These are phyloP conservation scores for Cicer judaicum DNA, from an alignment of 306 rosid genomes.

Conservation along the genomic window DNA sequence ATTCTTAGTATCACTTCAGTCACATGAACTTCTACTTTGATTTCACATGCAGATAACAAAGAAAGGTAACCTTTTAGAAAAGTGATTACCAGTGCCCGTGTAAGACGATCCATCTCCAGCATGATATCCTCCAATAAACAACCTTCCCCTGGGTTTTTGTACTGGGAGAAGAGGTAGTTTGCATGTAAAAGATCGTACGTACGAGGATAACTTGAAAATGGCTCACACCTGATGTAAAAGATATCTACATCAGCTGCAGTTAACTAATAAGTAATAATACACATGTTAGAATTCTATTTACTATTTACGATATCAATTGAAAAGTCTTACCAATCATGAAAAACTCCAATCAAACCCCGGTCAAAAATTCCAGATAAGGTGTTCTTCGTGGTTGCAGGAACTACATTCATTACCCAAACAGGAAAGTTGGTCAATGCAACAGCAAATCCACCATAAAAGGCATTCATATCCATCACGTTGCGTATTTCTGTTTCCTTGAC, in stretches of 20 bases:
- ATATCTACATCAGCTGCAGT: slow-evolving; percentile 44
- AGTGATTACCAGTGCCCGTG: slow-evolving; percentile 76
- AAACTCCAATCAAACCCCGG: slow-evolving; percentile 79
- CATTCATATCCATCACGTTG: slow-evolving; percentile 95
- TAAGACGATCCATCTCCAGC: slow-evolving; percentile 93
- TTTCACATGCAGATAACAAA: slow-evolving; percentile 29
- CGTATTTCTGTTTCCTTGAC: slow-evolving; percentile 64
- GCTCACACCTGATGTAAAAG: slow-evolving; percentile 73
- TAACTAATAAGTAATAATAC: background rate
- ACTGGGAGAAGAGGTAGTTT: slow-evolving; percentile 72
- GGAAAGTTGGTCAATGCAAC: slow-evolving; percentile 66
- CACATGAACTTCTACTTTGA: slow-evolving; percentile 27
- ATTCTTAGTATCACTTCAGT: slow-evolving; percentile 15
- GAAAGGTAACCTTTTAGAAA: slow-evolving; percentile 7
- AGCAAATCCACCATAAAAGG: slow-evolving; percentile 82
- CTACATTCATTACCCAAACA: slow-evolving; percentile 87
- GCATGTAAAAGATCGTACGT: slow-evolving; percentile 89
- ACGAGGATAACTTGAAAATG: slow-evolving; percentile 94
- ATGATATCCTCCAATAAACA: slow-evolving; percentile 83
- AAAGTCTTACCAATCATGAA: slow-evolving; percentile 82
- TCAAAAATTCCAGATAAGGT: slow-evolving; percentile 83
- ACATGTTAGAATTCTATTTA: background rate
- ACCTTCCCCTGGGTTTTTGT: slow-evolving; percentile 61
- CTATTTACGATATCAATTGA: slow-evolving; percentile 1
- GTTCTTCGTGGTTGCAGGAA: slow-evolving; percentile 76